These are phyloP conservation scores for Bisporella sp. DNA, from an alignment of 2,329 filamentous ascomycete species.

Conservation along the genomic window DNA sequence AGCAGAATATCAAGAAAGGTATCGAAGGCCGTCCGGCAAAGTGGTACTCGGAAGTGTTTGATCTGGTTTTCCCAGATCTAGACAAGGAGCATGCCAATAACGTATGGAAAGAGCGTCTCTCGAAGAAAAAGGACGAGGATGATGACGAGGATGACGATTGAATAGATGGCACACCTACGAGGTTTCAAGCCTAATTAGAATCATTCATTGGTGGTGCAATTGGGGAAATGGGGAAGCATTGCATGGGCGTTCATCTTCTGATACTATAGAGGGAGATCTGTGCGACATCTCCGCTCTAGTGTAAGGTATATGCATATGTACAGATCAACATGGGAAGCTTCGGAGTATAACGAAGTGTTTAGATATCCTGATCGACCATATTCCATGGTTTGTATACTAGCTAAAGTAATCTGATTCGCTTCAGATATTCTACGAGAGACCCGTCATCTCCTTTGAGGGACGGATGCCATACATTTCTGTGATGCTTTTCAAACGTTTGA, in stretches of 20 bases:
- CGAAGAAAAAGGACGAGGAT: slow-evolving; percentile 29
- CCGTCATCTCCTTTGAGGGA: too few relatives aligned
- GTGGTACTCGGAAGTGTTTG: slow-evolving; percentile 94
- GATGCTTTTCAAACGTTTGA: too few relatives aligned
- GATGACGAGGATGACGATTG: slow-evolving; percentile 16
- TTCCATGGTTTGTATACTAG: too few relatives aligned
- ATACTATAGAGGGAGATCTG: background rate
- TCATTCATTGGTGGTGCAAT: slow-evolving; percentile 6
- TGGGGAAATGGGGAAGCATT: slow-evolving; percentile 7
- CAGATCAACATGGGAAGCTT: too few relatives aligned
- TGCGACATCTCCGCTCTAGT: too few relatives aligned
- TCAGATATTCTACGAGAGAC: too few relatives aligned
- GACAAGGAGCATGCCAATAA: slow-evolving; percentile 68
- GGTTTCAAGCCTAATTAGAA: background rate
- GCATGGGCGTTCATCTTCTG: slow-evolving; percentile 10
- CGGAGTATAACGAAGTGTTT: too few relatives aligned
- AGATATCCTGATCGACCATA: too few relatives aligned
- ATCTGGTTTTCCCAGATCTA: slow-evolving; percentile 78
- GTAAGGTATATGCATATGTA: too few relatives aligned
- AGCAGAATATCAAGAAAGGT: slow-evolving; percentile 93
- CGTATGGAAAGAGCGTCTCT: slow-evolving; percentile 37
- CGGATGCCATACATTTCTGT: too few relatives aligned
- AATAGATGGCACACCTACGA: too few relatives aligned
- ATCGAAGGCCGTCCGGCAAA: slow-evolving; percentile 84
- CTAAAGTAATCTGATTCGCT: too few relatives aligned